Evolutionary conservation across 768 basidiomycete genomes (phyloP).

Genomic region (Lentinula raphanica): DNA sequence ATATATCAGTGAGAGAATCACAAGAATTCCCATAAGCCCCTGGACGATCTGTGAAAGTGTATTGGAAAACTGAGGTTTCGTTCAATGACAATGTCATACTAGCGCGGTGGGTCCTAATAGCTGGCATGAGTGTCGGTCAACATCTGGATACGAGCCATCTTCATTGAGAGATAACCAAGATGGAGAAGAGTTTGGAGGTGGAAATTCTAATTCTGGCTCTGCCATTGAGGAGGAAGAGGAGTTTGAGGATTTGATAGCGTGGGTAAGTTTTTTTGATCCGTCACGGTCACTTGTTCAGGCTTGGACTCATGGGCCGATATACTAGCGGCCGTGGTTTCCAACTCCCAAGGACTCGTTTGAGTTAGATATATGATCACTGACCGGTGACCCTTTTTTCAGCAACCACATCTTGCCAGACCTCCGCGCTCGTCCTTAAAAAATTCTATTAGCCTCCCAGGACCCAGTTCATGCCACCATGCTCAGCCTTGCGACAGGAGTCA

Average conservation of each 20-base stretch:
- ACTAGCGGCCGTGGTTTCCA: no score
- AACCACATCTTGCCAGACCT: no score
- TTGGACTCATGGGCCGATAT: no score
- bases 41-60: conserved; percentile 68
- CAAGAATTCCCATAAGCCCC: conserved; percentile 83
- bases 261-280: background rate
- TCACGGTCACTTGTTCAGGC: no score
- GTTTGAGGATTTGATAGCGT: background rate
- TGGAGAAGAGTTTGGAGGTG: background rate
- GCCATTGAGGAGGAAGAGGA: background rate
- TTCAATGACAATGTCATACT: conserved; percentile 33
- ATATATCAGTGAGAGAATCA: conserved; percentile 79
- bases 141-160: conserved; percentile 28
- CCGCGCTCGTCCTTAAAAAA: no score
- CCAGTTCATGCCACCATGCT: no score
- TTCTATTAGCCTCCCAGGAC: no score
- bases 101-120: conserved; percentile 49
- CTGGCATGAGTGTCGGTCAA: conserved; percentile 45
- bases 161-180: background rate
- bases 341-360: no score
- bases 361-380: no score
- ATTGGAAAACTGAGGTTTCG: conserved; percentile 45
- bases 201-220: background rate
- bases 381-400: no score
- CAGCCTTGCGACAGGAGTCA: no score